Base-by-base conservation (phyloP, 306 rosid species). In the Vigna unguiculata region DNA sequence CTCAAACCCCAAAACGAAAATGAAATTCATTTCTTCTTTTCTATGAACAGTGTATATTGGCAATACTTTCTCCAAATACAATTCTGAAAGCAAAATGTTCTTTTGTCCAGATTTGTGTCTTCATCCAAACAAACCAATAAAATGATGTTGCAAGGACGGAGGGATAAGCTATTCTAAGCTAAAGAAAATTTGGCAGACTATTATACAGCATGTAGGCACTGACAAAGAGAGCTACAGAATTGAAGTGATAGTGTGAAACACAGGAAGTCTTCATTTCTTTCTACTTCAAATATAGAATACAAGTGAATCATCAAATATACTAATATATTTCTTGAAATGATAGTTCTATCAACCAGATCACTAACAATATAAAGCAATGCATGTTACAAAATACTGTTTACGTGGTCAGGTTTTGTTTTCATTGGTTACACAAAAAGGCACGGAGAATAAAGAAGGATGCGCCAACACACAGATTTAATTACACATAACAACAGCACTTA, bases 401-500 rank as follows among this genome's bases (percentile, higher is more conserved):
- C 38, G 38, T 25, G 16, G 7, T 71, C 76, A 75, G 1, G 34
- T 53, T 75, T 49, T 64, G 19, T 47, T 55, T 61, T 32, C 38
- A 13, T 17, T 1, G 72, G 32, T 13, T 62, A 17, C 11, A 21
- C n/a, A 5, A 24, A 22, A 38, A 64, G 13, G 51, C 41, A 71
- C 16, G 52, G 69, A 20, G 36, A 70, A 54, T 64, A 21, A 19
- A 54, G 30, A 74, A 46, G 59, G 28, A 60, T 19, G 58, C 36
- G 55, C 60, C 53, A 69, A 38, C 4, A 14, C 49, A 60, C 49
- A 60, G 2, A 77, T 34, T 36, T 38, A 53, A 40, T 52, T 8
- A 66, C 25, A 61, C 66, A 77, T 47, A 13, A 67, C 25, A 28
- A 7, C 24, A 74, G 21, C 30, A 75, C 93, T 84, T 86, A 96